phyloP scores from a whole-genome alignment of 2,329 filamentous ascomycete genomes.

The Leptodontidium sp. region DNA sequence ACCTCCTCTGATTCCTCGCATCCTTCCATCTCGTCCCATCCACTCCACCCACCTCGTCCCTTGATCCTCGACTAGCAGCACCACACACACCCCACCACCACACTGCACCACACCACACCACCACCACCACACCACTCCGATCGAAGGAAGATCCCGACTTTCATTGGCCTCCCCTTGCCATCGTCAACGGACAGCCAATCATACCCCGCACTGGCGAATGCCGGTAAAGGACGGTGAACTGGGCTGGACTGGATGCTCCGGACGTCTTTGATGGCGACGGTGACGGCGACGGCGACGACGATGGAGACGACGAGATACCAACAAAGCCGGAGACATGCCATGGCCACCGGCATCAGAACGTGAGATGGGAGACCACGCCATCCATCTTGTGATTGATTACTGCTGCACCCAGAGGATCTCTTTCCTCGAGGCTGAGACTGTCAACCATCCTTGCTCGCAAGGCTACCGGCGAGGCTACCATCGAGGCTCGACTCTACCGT shows the following conservation, averaged over 20 bases:
- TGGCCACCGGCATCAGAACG: neutral
- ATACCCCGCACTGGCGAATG: neutral
- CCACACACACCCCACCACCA: too few relatives aligned
- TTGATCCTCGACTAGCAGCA: neutral
- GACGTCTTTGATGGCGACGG: neutral
- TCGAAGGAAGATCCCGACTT: neutral
- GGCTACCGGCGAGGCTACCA: neutral
- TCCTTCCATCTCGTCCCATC: neutral
- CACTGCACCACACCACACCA: too few relatives aligned
- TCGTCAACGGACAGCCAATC: conserved; percentile 8
- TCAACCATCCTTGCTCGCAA: neutral
- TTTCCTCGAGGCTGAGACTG: neutral
- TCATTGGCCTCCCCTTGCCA: neutral
- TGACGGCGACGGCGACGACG: neutral
- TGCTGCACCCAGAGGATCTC: neutral
- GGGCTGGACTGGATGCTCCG: neutral
- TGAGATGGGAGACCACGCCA: neutral
- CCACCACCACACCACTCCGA: too few relatives aligned
- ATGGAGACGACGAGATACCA: neutral
- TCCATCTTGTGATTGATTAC: neutral
- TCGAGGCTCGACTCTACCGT: neutral
- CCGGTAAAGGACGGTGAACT: conserved; percentile 5
- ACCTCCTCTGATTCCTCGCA: neutral
- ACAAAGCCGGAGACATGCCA: neutral
- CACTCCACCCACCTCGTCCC: neutral